Conservation (phyloP, 2,329 filamentous ascomycete species). For the Daldinia sp. region DNA sequence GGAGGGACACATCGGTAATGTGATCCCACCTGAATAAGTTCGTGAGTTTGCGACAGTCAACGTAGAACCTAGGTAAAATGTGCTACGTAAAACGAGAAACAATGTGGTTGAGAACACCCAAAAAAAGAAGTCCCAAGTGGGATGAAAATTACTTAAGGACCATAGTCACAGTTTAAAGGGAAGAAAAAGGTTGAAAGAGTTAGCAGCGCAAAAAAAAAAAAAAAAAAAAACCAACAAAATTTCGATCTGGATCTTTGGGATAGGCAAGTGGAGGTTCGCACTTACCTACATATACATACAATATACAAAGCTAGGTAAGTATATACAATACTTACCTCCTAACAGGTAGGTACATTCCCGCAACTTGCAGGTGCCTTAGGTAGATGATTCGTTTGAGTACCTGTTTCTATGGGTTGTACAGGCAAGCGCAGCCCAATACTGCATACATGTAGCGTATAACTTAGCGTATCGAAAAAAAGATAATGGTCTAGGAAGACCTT, state of each 20-base stretch:
- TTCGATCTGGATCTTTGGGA: conserved; percentile 1
- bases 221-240: conserved; percentile 4
- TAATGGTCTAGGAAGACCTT: conserved; percentile 11
- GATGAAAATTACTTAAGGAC: conserved; percentile 14
- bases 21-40: not conserved
- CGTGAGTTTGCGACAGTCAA: not conserved
- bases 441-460: not conserved
- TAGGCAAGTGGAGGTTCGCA: conserved; percentile 19
- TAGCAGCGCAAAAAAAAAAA: conserved; percentile 2
- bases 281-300: conserved; percentile 12
- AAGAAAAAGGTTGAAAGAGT: conserved; percentile 13
- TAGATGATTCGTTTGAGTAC: no score
- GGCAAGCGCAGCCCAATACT: not conserved
- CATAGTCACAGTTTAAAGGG: conserved; percentile 24
- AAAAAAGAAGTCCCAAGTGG: conserved; percentile 18
- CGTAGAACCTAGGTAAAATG: conserved; percentile 1
- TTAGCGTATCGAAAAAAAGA: conserved; percentile 7
- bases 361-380: no score
- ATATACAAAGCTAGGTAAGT: not conserved
- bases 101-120: conserved; percentile 5
- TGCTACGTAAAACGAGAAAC: not conserved
- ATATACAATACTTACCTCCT: not conserved
- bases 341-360: no score
- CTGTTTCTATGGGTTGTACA: no score
- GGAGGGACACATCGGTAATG: conserved; percentile 19